Evolutionary conservation across 176 grass and related monocot species (phyloP).

Genomic region (Miscanthus lutarioriparius): DNA sequence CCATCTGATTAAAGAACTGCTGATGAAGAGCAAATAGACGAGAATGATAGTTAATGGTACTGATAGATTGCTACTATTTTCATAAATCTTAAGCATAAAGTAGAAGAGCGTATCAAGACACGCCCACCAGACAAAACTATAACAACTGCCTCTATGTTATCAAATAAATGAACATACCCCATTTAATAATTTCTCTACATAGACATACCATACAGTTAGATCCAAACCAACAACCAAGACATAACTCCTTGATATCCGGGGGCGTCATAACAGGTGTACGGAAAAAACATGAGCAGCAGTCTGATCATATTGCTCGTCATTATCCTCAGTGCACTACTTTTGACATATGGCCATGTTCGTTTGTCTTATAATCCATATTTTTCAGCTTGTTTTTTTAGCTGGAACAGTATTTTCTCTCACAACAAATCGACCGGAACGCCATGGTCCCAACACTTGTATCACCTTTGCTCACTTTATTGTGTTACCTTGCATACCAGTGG

Average conservation of each 20-base stretch:
- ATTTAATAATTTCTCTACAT: neutral
- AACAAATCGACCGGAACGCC: too few species aligned
- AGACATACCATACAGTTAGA: neutral
- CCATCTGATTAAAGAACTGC: neutral
- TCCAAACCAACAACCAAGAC: neutral
- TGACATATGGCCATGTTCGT: too few species aligned
- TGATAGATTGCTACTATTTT: neutral
- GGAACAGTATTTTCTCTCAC: too few species aligned
- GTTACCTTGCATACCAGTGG: neutral
- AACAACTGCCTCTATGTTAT: neutral
- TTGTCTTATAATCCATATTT: too few species aligned
- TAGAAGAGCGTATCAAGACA: neutral
- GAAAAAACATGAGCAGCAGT: constrained; percentile 28
- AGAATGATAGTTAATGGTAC: neutral
- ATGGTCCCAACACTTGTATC: constrained; percentile 11
- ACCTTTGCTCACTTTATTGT: constrained; percentile 26
- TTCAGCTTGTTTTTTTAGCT: too few species aligned
- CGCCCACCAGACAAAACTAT: constrained; percentile 19
- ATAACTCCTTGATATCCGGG: constrained; percentile 11
- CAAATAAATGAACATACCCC: neutral
- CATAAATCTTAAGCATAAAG: constrained; percentile 2
- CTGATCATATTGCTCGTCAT: constrained; percentile 21
- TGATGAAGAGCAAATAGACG: neutral
- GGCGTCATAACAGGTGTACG: constrained; percentile 1
- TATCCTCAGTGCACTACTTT: constrained; percentile 30